Conservation (phyloP, 2,329 filamentous ascomycete species). For the Hypoxylon sp. region DNA sequence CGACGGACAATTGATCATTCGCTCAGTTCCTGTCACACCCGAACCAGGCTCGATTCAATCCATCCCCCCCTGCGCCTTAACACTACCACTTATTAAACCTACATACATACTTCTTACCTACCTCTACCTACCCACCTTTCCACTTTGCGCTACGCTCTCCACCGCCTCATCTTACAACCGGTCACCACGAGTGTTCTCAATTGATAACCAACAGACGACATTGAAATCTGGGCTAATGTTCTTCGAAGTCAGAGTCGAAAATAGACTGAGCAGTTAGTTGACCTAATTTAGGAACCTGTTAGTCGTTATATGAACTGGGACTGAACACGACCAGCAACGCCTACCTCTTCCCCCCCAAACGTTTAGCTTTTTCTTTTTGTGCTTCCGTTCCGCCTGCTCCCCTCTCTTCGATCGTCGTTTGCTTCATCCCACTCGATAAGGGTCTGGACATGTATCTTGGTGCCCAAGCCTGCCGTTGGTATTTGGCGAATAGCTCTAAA, state of each 20-base stretch:
- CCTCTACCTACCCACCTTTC: conserved; percentile 13
- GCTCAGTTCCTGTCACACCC: conserved; percentile 24
- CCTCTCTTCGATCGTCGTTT: conserved; percentile 20
- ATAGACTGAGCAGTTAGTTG: conserved; percentile 24
- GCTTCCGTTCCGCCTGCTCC: background rate
- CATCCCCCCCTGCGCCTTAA: conserved; percentile 3
- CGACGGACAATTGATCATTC: conserved; percentile 35
- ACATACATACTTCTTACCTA: too few relatives aligned
- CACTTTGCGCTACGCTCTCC: conserved; percentile 9
- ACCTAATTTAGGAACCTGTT: conserved; percentile 18
- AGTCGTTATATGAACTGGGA: conserved; percentile 23
- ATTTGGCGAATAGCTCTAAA: conserved; percentile 23
- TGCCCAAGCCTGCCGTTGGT: conserved; percentile 31
- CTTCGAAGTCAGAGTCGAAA: conserved; percentile 13
- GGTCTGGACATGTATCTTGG: conserved; percentile 17
- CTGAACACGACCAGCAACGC: conserved; percentile 9
- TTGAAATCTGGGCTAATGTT: background rate
- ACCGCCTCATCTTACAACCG: conserved; percentile 16
- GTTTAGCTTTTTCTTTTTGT: conserved; percentile 18
- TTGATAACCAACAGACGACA: conserved; percentile 21
- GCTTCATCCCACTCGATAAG: conserved; percentile 22
- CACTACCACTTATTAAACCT: too few relatives aligned
- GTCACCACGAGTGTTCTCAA: conserved; percentile 16
- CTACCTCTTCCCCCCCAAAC: conserved; percentile 5
- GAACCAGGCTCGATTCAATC: conserved; percentile 5